Evolutionary conservation across 495 filamentous ascomycete genomes (phyloP).

Genomic region (Neurospora tetrasperma): DNA sequence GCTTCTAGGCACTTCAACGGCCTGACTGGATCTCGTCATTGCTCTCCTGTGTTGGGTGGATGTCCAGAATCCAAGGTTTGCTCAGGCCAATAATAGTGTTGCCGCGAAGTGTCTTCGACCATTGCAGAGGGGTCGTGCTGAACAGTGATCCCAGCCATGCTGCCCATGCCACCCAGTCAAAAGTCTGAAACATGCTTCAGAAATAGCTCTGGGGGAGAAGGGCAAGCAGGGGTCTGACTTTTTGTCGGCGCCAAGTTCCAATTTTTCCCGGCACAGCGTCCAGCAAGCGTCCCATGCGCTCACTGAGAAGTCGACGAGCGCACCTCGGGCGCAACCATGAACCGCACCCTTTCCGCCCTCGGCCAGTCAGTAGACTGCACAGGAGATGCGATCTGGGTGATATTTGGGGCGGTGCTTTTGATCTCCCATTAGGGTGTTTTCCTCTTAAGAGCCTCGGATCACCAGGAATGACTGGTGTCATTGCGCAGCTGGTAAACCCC

Average conservation of each 20-base stretch:
- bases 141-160: slow-evolving; percentile 17
- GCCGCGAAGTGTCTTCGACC: not conserved
- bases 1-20: not conserved
- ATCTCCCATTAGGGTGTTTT: not conserved
- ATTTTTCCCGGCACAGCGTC: not conserved
- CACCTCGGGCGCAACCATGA: not conserved
- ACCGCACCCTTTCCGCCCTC: not conserved
- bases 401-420: not conserved
- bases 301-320: not conserved
- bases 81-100: not conserved
- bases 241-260: not conserved
- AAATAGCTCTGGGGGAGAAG: slow-evolving; percentile 16
- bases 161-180: slow-evolving; percentile 14
- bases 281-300: not conserved
- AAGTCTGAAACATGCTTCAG: slow-evolving; percentile 26
- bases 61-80: not conserved
- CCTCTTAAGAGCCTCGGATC: not conserved
- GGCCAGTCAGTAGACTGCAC: not conserved
- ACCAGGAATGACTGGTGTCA: not conserved
- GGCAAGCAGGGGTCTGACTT: slow-evolving; percentile 3
- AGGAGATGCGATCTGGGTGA: not conserved
- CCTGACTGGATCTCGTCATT: not conserved
- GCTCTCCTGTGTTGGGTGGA: not conserved
- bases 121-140: slow-evolving; percentile 13
- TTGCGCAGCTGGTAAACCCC: slow-evolving; percentile 4